Evolutionary conservation across 208 protist genomes (phyloP).

Genomic region (Crithidia acanthocephali): DNA sequence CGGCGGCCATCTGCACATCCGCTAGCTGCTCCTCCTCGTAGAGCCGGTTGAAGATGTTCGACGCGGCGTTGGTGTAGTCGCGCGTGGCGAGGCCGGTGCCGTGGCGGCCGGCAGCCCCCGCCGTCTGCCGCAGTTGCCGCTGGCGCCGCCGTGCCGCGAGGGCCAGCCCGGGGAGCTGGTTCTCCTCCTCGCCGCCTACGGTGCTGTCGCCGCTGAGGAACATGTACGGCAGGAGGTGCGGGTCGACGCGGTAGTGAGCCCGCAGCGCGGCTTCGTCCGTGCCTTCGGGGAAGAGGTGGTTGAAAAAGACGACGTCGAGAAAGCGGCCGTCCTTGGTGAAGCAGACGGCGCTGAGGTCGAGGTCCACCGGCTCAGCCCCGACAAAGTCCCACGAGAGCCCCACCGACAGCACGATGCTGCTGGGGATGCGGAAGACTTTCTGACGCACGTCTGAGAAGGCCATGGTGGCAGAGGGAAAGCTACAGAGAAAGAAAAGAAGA

Average conservation of each 20-base stretch:
- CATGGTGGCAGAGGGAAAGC: slow-evolving; percentile 20
- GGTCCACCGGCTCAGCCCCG: slow-evolving; percentile 72
- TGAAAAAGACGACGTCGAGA: slow-evolving; percentile 86
- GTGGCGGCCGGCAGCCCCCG: background rate
- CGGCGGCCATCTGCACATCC: slow-evolving; percentile 52
- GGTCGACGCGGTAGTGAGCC: slow-evolving; percentile 43
- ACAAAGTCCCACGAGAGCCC: slow-evolving; percentile 84
- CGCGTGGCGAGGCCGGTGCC: slow-evolving; percentile 21
- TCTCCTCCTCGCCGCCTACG: slow-evolving; percentile 84
- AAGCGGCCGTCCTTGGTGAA: slow-evolving; percentile 79
- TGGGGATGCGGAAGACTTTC: slow-evolving; percentile 82
- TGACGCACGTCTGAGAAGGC: slow-evolving; percentile 70
- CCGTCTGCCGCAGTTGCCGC: slow-evolving; percentile 19
- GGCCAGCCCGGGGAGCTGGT: slow-evolving; percentile 59
- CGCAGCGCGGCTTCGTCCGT: slow-evolving; percentile 60
- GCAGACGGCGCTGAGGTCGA: slow-evolving; percentile 83
- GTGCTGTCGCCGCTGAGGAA: slow-evolving; percentile 83
- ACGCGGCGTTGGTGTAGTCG: slow-evolving; percentile 39
- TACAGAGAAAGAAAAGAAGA: background rate
- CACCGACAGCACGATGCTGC: slow-evolving; percentile 64
- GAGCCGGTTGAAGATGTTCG: slow-evolving; percentile 62
- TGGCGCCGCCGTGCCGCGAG: slow-evolving; percentile 52
- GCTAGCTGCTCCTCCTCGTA: slow-evolving; percentile 75
- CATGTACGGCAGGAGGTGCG: slow-evolving; percentile 77
- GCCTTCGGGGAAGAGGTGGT: slow-evolving; percentile 73